Percentiles rank a stretch among this genome's conserved stretches.
These are phyloP conservation scores for Crucihimalaya himalaica DNA, from an alignment of 345 rosid genomes.

Conservation along the genomic window DNA sequence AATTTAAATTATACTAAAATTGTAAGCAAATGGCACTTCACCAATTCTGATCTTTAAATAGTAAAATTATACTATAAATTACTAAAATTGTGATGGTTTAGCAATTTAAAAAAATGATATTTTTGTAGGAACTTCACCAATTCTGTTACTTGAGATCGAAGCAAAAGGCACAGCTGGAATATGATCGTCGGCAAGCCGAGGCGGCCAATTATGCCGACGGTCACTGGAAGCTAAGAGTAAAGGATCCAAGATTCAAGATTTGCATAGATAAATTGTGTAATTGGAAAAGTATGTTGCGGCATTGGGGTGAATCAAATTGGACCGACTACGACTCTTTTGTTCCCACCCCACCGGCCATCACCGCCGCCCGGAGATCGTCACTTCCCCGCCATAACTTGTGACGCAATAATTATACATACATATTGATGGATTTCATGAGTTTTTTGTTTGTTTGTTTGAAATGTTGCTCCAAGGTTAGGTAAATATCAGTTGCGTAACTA, in stretches of 20 bases:
- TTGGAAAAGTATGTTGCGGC: conserved; percentile 88
- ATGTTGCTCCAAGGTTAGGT: conserved; percentile 25
- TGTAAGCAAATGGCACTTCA: too few species aligned
- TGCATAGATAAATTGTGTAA: conserved; percentile 79
- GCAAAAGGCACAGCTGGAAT: conserved; percentile 91
- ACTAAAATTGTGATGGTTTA: neutral
- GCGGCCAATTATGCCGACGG: conserved; percentile 64
- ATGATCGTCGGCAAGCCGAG: conserved; percentile 83
- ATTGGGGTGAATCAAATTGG: conserved; percentile 97
- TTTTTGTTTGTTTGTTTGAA: neutral
- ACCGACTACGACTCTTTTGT: conserved; percentile 51
- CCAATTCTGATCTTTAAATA: too few species aligned
- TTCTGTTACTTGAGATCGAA: conserved; percentile 77
- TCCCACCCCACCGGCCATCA: conserved; percentile 82
- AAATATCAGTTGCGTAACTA: conserved; percentile 7
- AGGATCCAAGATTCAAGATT: conserved; percentile 61
- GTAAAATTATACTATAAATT: too few species aligned
- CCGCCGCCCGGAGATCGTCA: conserved; percentile 20
- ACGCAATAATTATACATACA: neutral
- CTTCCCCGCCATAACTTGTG: conserved; percentile 25
- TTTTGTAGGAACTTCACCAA: conserved; percentile 55
- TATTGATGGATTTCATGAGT: conserved; percentile 15
- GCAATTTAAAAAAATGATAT: too few species aligned
- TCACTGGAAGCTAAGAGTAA: conserved; percentile 68
- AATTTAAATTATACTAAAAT: too few species aligned